Evolutionary conservation across 2,329 filamentous ascomycete genomes (phyloP).

Genomic region (Harringtonia lauricola): DNA sequence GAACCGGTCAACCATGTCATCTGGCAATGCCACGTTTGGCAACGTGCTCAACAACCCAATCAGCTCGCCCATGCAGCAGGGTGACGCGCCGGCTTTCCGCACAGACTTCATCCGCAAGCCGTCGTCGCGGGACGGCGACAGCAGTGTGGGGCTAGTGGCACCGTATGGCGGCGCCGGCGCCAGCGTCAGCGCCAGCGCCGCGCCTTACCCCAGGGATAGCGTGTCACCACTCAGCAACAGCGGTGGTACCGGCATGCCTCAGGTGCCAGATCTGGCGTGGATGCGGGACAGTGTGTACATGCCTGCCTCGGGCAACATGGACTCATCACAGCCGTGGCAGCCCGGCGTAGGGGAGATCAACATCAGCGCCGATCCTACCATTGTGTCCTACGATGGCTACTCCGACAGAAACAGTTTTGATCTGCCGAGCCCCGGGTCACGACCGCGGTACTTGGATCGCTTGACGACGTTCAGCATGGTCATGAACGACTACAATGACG

Average conservation of each 20-base stretch:
- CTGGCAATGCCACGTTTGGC: too few relatives aligned
- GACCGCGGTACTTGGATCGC: slow-evolving; percentile 10
- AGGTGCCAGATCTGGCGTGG: background rate
- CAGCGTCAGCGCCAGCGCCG: slow-evolving; percentile 2
- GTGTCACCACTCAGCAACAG: slow-evolving; percentile 1
- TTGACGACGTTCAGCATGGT: slow-evolving; percentile 42
- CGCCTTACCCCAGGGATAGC: slow-evolving; percentile 5
- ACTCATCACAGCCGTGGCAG: slow-evolving; percentile 5
- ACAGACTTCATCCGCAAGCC: slow-evolving; percentile 41
- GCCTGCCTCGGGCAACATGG: slow-evolving; percentile 28
- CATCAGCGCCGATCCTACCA: slow-evolving; percentile 38
- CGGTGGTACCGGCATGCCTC: background rate
- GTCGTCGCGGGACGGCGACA: too few relatives aligned
- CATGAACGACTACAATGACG: slow-evolving; percentile 33
- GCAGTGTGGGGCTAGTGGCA: too few relatives aligned
- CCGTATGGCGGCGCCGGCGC: slow-evolving; percentile 6
- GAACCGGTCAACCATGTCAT: slow-evolving; percentile 22
- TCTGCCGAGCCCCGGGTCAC: background rate
- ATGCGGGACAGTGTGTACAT: slow-evolving; percentile 3
- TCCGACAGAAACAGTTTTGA: background rate
- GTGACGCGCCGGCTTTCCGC: slow-evolving; percentile 27
- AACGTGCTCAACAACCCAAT: slow-evolving; percentile 49
- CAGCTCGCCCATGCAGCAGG: slow-evolving; percentile 41
- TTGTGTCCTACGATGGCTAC: slow-evolving; percentile 17
- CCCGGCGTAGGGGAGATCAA: slow-evolving; percentile 35